These are phyloP conservation scores for Cercophora sp. DNA, from an alignment of 495 filamentous ascomycete species.

Conservation along the genomic window DNA sequence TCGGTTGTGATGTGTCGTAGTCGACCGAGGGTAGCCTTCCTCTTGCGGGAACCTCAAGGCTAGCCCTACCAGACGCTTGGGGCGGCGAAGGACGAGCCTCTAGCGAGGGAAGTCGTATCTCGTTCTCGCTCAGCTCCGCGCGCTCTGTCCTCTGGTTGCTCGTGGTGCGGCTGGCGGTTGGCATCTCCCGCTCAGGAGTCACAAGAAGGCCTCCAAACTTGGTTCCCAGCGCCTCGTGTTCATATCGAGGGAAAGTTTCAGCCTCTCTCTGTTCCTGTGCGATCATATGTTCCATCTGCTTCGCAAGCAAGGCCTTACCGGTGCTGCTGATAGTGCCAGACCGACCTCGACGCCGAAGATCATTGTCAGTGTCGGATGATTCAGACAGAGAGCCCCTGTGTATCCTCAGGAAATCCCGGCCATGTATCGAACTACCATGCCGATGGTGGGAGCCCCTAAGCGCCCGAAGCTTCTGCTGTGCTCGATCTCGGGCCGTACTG, in stretches of 20 bases:
- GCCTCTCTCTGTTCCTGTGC: slow-evolving; percentile 46
- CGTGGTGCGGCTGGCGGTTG: slow-evolving; percentile 15
- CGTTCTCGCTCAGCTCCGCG: slow-evolving; percentile 31
- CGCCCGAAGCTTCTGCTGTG: slow-evolving; percentile 47
- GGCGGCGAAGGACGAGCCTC: slow-evolving; percentile 24
- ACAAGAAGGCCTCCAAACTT: slow-evolving; percentile 27
- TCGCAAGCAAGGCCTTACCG: slow-evolving; percentile 56
- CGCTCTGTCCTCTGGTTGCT: slow-evolving; percentile 25
- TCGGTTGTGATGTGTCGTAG: slow-evolving; percentile 38
- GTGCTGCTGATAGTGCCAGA: slow-evolving; percentile 34
- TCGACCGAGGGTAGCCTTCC: slow-evolving; percentile 36
- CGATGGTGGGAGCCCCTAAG: slow-evolving; percentile 46
- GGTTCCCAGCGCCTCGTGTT: slow-evolving; percentile 24
- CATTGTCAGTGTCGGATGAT: slow-evolving; percentile 45
- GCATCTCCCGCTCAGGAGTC: slow-evolving; percentile 27
- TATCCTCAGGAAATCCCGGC: slow-evolving; percentile 37
- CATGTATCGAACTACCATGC: slow-evolving; percentile 34
- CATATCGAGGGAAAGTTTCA: slow-evolving; percentile 27
- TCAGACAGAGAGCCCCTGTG: slow-evolving; percentile 41
- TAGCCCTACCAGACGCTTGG: slow-evolving; percentile 29
- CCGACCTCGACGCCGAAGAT: slow-evolving; percentile 34
- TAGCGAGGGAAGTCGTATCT: slow-evolving; percentile 15
- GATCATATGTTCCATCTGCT: slow-evolving; percentile 65
- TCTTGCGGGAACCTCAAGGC: slow-evolving; percentile 37
- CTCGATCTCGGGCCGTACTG: slow-evolving; percentile 37